These are phyloP conservation scores for Scedosporium aurantiacum DNA, from an alignment of 2,329 filamentous ascomycete species.

Conservation along the genomic window DNA sequence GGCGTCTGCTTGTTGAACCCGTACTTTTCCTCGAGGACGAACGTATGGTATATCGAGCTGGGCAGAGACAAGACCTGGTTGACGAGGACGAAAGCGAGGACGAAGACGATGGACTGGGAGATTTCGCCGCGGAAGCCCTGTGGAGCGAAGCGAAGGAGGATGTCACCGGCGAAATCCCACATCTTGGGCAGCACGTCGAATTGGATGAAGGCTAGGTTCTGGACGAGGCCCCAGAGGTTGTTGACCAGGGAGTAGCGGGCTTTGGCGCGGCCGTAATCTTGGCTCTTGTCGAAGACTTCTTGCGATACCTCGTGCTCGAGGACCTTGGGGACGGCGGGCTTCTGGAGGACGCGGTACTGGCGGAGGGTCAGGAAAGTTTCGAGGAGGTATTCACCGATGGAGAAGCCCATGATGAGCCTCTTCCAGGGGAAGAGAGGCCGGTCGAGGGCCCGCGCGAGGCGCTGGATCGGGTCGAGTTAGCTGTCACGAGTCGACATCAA, in stretches of 20 bases:
- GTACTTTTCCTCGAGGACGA: slow-evolving; percentile 91
- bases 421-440: slow-evolving; percentile 95
- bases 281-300: slow-evolving; percentile 87
- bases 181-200: slow-evolving; percentile 84
- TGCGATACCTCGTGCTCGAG: slow-evolving; percentile 80
- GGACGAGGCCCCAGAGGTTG: slow-evolving; percentile 73
- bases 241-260: slow-evolving; percentile 77
- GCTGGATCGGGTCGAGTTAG: slow-evolving; percentile 26
- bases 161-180: slow-evolving; percentile 69
- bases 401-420: slow-evolving; percentile 89
- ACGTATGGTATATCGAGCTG: slow-evolving; percentile 80
- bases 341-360: slow-evolving; percentile 79
- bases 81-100: slow-evolving; percentile 75
- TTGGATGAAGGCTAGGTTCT: slow-evolving; percentile 82
- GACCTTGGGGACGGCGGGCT: slow-evolving; percentile 71
- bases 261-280: slow-evolving; percentile 84
- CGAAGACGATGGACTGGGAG: slow-evolving; percentile 82
- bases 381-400: slow-evolving; percentile 78
- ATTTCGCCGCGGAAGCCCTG: slow-evolving; percentile 81
- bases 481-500: slow-evolving; percentile 4
- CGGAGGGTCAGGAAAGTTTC: slow-evolving; percentile 82
- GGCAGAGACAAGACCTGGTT: slow-evolving; percentile 73
- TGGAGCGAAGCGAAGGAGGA: slow-evolving; percentile 66
- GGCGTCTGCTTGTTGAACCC: slow-evolving; percentile 98
- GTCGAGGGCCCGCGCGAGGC: slow-evolving; percentile 78